phyloP scores from a whole-genome alignment of 1,284 basidiomycete species.

The Austroboletus sp. region DNA sequence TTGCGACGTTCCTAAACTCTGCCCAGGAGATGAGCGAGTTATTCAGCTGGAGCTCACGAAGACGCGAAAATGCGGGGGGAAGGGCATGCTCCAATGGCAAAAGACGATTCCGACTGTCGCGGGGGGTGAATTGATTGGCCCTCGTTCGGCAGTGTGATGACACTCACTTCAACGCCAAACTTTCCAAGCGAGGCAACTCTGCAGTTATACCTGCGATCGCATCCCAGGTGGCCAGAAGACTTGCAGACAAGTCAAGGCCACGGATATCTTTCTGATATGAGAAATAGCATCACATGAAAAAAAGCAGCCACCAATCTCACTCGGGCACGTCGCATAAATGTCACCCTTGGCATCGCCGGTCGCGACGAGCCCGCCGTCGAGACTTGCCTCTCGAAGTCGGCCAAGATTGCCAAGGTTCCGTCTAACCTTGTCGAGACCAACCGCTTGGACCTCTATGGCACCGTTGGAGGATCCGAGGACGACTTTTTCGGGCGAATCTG shows the following conservation, averaged over 20 bases:
- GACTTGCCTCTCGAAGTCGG: slow-evolving; percentile 67
- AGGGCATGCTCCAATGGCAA: slow-evolving; percentile 29
- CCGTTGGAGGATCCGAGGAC: slow-evolving; percentile 76
- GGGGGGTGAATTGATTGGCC: slow-evolving; percentile 11
- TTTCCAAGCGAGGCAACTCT: slow-evolving; percentile 59
- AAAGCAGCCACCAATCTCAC: slow-evolving; percentile 40
- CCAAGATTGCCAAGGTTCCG: slow-evolving; percentile 62
- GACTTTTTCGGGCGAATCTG: slow-evolving; percentile 51
- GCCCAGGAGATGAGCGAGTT: slow-evolving; percentile 64
- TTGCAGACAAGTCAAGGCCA: slow-evolving; percentile 77
- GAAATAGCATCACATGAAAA: neutral
- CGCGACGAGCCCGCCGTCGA: slow-evolving; percentile 65
- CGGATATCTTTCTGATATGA: slow-evolving; percentile 53
- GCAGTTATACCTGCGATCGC: slow-evolving; percentile 58
- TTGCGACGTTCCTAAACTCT: slow-evolving; percentile 52
- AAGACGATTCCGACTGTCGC: slow-evolving; percentile 57
- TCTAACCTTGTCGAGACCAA: slow-evolving; percentile 73
- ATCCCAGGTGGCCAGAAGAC: slow-evolving; percentile 69
- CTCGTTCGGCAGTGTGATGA: slow-evolving; percentile 3
- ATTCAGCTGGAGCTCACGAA: slow-evolving; percentile 74
- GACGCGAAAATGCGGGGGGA: slow-evolving; percentile 45
- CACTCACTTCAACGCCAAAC: slow-evolving; percentile 72
- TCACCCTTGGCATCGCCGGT: slow-evolving; percentile 48
- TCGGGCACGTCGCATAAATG: slow-evolving; percentile 59
- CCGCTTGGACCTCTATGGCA: slow-evolving; percentile 80